These are phyloP conservation scores for Aspergillus wentii DNA, from an alignment of 495 filamentous ascomycete genomes.

Conservation along the genomic window DNA sequence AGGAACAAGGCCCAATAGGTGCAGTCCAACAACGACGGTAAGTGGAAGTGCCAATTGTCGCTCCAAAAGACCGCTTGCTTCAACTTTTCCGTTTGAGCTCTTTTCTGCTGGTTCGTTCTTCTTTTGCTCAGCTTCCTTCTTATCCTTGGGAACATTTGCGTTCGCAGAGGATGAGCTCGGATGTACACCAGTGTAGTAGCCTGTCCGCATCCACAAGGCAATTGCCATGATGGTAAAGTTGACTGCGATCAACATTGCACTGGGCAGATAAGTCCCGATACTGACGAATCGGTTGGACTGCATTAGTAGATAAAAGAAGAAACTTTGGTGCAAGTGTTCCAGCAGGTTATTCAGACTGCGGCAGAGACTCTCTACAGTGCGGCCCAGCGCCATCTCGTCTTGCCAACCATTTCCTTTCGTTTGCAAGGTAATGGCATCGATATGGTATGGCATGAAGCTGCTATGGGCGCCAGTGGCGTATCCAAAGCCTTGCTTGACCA, in stretches of 20 bases:
- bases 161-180: constrained; percentile 6
- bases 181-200: constrained; percentile 36
- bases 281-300: constrained; percentile 88
- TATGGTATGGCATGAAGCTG: constrained; percentile 95
- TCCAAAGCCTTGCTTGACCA: constrained; percentile 87
- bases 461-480: constrained; percentile 89
- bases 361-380: constrained; percentile 83
- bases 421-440: constrained; percentile 92
- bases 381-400: constrained; percentile 92
- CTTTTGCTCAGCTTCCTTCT: constrained; percentile 18
- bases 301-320: constrained; percentile 98
- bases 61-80: constrained; percentile 44
- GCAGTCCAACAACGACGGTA: constrained; percentile 61
- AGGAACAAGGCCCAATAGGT: constrained; percentile 77
- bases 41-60: constrained; percentile 76
- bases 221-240: constrained; percentile 97
- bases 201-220: constrained; percentile 83
- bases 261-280: constrained; percentile 95
- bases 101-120: constrained; percentile 21
- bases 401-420: constrained; percentile 89
- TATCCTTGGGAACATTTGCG: constrained; percentile 11
- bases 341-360: constrained; percentile 92
- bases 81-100: constrained; percentile 13
- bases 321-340: constrained; percentile 96
- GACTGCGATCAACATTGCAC: constrained; percentile 89